Base-by-base conservation (phyloP, 441 rosid species). In the Populus hybrid region DNA sequence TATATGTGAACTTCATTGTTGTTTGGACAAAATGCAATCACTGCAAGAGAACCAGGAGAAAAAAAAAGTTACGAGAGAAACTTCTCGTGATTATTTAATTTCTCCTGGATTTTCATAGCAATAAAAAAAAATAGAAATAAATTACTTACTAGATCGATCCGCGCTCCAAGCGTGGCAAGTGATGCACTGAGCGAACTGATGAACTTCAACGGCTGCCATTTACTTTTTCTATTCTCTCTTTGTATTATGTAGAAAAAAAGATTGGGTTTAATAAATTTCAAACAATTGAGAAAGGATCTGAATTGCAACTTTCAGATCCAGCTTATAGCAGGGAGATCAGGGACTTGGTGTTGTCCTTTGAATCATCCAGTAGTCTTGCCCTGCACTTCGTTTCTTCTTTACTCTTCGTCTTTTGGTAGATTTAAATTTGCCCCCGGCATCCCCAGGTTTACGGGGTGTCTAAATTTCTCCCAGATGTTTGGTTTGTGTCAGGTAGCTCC, bases 151-250 rank as follows among this genome's bases (percentile, higher is more conserved):
- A 10, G 97, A 90, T 83, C 76, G 90, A 88, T 94, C 97, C 70
- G 98, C 95, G 86, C 95, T 91, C 98, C 98, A 95, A 73, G 99
- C 92, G 82, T 95, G 99, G 86, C 97, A 93, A 81, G 97, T 93
- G 84, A 95, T 89, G 87, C 90, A 91, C 78, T 87, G 91, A 21
- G 98, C 95, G 64, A 94, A 87, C 80, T 91, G 95, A 76, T 92
- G 95, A 84, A 90, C 93, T 34, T 91, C 85, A 46, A 87, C 79
- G 69, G 85, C 87, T 38, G 97, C 95, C 99, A 95, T 95, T 69
- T 35, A 28, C 30, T 11, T 68, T 18, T 21, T 10, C 69, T 32
- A 16, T 4, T 68, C 28, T 36, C 34, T 76, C 35, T 65, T 46
- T 46, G 10, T 46, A 14, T 14, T 46, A 1, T 46, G 57, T 14